Conservation (phyloP, 2,329 filamentous ascomycete species). For the Fusarium irregulare region DNA sequence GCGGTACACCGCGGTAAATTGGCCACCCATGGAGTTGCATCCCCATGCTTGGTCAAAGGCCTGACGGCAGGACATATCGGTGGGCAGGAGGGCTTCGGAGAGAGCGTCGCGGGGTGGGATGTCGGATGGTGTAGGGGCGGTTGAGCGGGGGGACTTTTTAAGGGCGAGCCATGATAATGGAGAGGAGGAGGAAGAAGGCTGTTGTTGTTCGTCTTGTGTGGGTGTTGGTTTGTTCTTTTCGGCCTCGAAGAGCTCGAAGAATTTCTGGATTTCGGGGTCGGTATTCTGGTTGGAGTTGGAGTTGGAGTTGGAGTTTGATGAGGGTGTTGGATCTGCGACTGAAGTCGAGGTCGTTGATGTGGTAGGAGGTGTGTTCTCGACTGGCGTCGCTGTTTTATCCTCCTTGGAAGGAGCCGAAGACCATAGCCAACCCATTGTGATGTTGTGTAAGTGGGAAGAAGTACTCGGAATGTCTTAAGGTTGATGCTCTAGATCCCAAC, state of each 20-base stretch:
- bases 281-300: conserved; percentile 40
- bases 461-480: neutral
- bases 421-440: conserved; percentile 73
- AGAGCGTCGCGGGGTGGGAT: conserved; percentile 57
- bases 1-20: conserved; percentile 92
- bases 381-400: conserved; percentile 42
- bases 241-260: conserved; percentile 60
- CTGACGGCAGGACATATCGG: conserved; percentile 86
- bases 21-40: conserved; percentile 90
- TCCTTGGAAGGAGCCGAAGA: conserved; percentile 51
- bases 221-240: conserved; percentile 44
- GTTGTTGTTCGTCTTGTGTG: conserved; percentile 36
- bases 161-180: conserved; percentile 53
- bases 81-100: conserved; percentile 78
- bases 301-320: conserved; percentile 38
- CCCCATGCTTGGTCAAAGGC: conserved; percentile 95
- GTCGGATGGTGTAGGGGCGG: conserved; percentile 36
- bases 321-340: conserved; percentile 5
- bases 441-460: neutral
- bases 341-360: conserved; percentile 31
- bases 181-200: conserved; percentile 36
- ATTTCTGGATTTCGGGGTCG: conserved; percentile 66
- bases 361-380: conserved; percentile 40
- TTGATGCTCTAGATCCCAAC: neutral
- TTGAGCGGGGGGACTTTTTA: conserved; percentile 46